Evolutionary conservation across 139 green algal genomes (phyloP), one percentile per base, ranked within the genome.

Genomic region (Prasinococcaceae sp.): DNA sequence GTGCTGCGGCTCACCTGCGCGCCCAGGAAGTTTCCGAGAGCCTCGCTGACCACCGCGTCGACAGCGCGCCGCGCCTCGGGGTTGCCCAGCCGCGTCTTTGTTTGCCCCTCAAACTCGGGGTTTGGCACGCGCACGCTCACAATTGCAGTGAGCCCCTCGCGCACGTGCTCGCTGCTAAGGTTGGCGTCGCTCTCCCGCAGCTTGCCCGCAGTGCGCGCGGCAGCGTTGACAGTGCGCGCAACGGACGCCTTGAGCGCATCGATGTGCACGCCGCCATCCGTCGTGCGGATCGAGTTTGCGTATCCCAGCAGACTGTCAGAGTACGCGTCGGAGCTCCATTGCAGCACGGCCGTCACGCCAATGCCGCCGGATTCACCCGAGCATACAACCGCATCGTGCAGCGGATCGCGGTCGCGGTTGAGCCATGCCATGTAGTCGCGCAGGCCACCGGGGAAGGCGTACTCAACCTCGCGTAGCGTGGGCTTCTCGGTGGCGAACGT

Each of bases 21-120:
- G n/a, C n/a, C 80, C 14, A 90, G 39, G 16, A 67, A 69, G 24
- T 83, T 78, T 20, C 37, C 30, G 10, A 73, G 9, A 1, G 22
- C 54, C 50, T 77, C 56, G 6, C 47, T 38, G 6, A 88, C 72
- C 24, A 70, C 73, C n/a, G 27, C 43, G 10, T 94, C 82, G 29
- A 94, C 81, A 8, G 88, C 71, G 36, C 66, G 76, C 14, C 79
- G 62, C 6, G 94, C 90, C 58, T 93, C 84, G 2, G 84, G 80
- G 61, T 96, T 97, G 63, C 86, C 85, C 41, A 98, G 75, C 44
- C 84, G 69, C 16, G 85, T 92, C 72, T 97, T 97, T 30, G 90
- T 98, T 74, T 98, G 90, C 3, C 90, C 90, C 68, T 98, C 86
- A 72, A 98, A 98, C 75, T 97, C 88, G 3, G 90, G 89, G 47